A percentile compares a stretch with the other conserved stretches of the same genome.
These are phyloP conservation scores for Colletotrichum sp. DNA, from an alignment of 2,329 filamentous ascomycete species.

Conservation along the genomic window DNA sequence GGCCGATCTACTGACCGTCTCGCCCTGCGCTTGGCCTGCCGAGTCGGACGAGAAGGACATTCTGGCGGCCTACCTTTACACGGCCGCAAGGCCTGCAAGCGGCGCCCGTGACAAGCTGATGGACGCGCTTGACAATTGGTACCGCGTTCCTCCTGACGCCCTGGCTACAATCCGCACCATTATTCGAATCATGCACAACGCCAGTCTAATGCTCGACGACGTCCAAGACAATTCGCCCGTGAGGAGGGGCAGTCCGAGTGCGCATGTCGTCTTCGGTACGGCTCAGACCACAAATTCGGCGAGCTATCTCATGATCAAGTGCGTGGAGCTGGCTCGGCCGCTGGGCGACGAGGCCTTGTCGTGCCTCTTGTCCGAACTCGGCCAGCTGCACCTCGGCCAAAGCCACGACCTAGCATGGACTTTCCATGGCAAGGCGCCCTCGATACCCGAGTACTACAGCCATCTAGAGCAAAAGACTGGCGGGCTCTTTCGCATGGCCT, in stretches of 20 bases:
- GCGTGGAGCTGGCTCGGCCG: constrained; percentile 20
- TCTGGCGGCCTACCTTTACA: constrained; percentile 1
- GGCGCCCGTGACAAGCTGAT: constrained; percentile 3
- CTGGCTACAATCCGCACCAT: not conserved
- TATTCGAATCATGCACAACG: not conserved
- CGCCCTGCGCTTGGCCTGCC: not conserved
- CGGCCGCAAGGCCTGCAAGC: not conserved
- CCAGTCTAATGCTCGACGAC: constrained; percentile 35
- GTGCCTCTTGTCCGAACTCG: not conserved
- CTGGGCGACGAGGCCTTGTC: constrained; percentile 25
- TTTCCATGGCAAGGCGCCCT: constrained; percentile 22
- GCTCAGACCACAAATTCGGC: constrained; percentile 41
- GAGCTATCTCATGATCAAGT: constrained; percentile 28
- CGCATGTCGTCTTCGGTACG: constrained; percentile 39
- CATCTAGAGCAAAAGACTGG: constrained; percentile 2
- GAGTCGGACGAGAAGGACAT: constrained; percentile 3
- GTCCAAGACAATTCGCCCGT: constrained; percentile 39
- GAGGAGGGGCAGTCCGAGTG: constrained; percentile 35
- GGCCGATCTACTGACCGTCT: not conserved
- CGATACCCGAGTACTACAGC: constrained; percentile 27
- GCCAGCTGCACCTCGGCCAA: constrained; percentile 29
- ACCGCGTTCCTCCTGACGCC: not conserved
- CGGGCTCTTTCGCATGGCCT: not conserved
- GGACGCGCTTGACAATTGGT: constrained; percentile 3
- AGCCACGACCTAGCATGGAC: constrained; percentile 32